Base-by-base conservation (phyloP, 2,329 filamentous ascomycete species). In the Alternaria arbusti region DNA sequence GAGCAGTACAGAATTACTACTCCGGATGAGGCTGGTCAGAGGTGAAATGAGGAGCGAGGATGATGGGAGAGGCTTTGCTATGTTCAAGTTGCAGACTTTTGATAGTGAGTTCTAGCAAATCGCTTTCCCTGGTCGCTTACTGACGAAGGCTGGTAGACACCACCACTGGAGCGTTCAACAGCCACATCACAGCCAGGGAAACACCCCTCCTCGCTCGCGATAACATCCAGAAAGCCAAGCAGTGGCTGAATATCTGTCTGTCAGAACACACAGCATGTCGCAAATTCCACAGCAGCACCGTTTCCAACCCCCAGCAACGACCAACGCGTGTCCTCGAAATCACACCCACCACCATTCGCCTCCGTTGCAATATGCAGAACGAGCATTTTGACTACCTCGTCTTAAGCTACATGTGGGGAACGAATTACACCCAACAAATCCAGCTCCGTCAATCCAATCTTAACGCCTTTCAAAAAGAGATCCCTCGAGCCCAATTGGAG, bases 321-420 rank as follows among this genome's bases (percentile, higher is more conserved):
- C 61, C 66, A 11, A 62, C 63, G 3, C 47, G 66, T 2, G 47
- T 66, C 0, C 52, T 68, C 1, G 61, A 68, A 26, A 30, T 68
- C 11, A 45, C 13, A 1, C 10, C 11, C 0, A 30, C 6, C 1
- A 57, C 3, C 3, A 47, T 59, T 0, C 47, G 23, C 10, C 49
- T 68, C 4, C 57, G 58, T 6, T 64, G 61, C n/a, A 36, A 64
- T 12, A 62, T 66, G 55, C 11, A 22, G 0, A 32, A 63, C 11
- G 22, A 60, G 17, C 1, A 10, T 0, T 66, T 59, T 8, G 57
- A 65, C 8, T 69, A 69, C 12, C 51, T 69, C 1, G 59, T 46
- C 0, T 23, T 69, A 3, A 65, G 64, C n/a, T 56, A 69, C 10
- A 69, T 69, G 64, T 69, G 64, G 66, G 64, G 64, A 23, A 11